Evolutionary conservation across 768 basidiomycete species (phyloP).

Genomic region (Scleroderma citrinum): DNA sequence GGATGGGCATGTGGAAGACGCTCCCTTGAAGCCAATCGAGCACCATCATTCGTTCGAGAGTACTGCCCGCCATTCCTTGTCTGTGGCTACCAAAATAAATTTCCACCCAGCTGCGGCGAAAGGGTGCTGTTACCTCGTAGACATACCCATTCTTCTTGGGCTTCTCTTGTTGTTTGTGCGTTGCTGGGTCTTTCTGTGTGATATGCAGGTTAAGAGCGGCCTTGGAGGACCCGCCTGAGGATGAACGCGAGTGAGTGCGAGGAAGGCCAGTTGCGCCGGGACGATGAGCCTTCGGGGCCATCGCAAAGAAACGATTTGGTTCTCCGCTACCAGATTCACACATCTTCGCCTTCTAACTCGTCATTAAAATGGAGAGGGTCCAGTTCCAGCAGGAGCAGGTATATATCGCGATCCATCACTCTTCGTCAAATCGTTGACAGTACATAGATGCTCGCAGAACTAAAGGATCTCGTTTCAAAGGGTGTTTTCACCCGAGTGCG

Average conservation of each 20-base stretch:
- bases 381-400: conserved; percentile 93
- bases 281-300: conserved; percentile 49
- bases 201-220: conserved; percentile 57
- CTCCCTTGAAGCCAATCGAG: conserved; percentile 25
- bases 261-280: conserved; percentile 39
- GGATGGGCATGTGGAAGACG: conserved; percentile 26
- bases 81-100: conserved; percentile 1
- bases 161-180: conserved; percentile 44
- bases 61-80: conserved; percentile 22
- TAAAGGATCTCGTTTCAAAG: conserved; percentile 86
- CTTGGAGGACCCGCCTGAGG: conserved; percentile 51
- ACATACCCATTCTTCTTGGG: conserved; percentile 40
- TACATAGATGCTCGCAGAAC: conserved; percentile 86
- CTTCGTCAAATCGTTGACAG: neutral
- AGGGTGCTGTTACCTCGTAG: conserved; percentile 36
- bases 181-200: conserved; percentile 55
- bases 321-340: conserved; percentile 28
- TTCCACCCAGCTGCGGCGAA: conserved; percentile 4
- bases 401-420: conserved; percentile 6
- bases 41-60: conserved; percentile 22
- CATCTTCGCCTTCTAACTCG: too few species aligned
- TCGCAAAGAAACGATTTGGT: conserved; percentile 28
- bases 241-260: conserved; percentile 59
- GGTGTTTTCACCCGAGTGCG: conserved; percentile 75
- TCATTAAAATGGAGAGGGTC: conserved; percentile 78